phyloP scores from a whole-genome alignment of 2,329 filamentous ascomycete species.

The Fusarium xyrophilum region DNA sequence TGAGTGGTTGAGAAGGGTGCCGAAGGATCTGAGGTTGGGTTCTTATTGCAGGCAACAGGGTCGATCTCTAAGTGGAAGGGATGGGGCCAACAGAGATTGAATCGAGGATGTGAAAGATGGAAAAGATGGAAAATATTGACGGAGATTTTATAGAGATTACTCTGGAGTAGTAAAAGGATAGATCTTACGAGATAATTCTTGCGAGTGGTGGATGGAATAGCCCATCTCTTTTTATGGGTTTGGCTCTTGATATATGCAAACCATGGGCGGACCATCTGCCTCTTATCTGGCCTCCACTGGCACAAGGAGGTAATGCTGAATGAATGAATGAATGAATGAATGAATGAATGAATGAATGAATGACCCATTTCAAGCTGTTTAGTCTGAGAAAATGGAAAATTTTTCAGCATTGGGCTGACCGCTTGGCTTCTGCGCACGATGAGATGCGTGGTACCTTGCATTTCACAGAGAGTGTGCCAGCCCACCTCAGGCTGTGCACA shows the following conservation, averaged over 20 bases:
- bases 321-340: neutral
- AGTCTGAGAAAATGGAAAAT: conserved; percentile 4
- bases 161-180: neutral
- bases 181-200: neutral
- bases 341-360: neutral
- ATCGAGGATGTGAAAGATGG: neutral
- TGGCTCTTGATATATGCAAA: neutral
- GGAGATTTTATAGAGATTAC: neutral
- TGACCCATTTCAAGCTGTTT: conserved; percentile 4
- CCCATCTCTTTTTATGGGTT: neutral
- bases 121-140: neutral
- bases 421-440: neutral
- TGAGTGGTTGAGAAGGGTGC: neutral
- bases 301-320: neutral
- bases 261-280: neutral
- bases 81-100: neutral
- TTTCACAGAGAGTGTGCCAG: neutral
- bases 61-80: neutral
- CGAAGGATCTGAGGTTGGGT: neutral
- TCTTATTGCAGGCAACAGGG: neutral
- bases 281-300: neutral
- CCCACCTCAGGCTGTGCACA: neutral
- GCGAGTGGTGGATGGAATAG: neutral
- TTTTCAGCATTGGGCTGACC: neutral
- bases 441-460: neutral